Base-by-base conservation (phyloP, 2,329 filamentous ascomycete genomes). In the Colletotrichum sp. region DNA sequence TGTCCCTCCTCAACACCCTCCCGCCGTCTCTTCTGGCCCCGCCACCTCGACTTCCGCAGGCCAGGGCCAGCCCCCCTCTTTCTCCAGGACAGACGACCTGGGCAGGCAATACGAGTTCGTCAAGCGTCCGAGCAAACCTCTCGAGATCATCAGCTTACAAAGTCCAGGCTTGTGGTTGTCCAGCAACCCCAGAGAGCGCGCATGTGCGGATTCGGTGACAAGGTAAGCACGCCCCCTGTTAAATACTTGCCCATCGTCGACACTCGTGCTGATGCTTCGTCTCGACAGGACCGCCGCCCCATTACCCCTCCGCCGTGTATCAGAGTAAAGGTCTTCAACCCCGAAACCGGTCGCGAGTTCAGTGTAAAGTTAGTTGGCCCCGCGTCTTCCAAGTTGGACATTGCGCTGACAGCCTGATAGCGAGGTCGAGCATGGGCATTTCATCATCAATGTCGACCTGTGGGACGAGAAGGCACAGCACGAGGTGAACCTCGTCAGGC, bases 181-280 rank as follows among this genome's bases (percentile, higher is more conserved):
- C 97, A 99, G 87, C 96, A 99, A 85, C 97, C 97, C 67, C 90
- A 95, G 81, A 93, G 97, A 81, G 97, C 97, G 79, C 95, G 97
- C 77, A 99, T 99, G 97, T 99, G 97, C 87, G 97, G 97, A 9
- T 99, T 99, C 87, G 97, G 97, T 78, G 97, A 99, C 88, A 99
- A 99, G 91, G 95, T 97, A 30, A 21, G 63, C 24, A 34, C 21
- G 8, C 12, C n/a, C 34, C 18, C 24, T 32, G 4, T 18, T 8
- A 30, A 12, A 21, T 21, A 21, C 30, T 36, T 62, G 18, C 28
- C 28, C 60, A n/a, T 49, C 26, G 34, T 72, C 87, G 80, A 72
- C 75, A 69, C 44, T 62, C 32, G 68, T 69, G 60, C 68, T 69
- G 24, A 65, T 65, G 34, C 63, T n/a, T 32, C 62, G n/a, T 36